Conservation (phyloP, 23 red algal genomes). For the Chondrus crispus region DNA sequence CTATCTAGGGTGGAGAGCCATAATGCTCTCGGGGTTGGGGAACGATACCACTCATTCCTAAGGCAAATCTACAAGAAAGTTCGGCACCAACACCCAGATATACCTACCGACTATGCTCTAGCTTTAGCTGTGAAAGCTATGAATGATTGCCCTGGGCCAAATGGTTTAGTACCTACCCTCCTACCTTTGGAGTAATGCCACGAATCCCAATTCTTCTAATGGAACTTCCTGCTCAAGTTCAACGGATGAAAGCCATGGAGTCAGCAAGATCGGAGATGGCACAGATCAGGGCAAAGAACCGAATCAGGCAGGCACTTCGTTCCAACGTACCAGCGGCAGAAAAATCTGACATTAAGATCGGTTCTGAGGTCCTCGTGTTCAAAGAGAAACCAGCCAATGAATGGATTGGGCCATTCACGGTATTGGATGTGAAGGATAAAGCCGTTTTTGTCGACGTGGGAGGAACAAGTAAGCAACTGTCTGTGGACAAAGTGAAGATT, state of each 20-base stretch:
- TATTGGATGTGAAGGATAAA: too few species aligned
- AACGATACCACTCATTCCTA: constrained; percentile 17
- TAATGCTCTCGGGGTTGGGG: constrained; percentile 7
- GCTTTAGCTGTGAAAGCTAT: not conserved
- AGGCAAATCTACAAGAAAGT: not conserved
- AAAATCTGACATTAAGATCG: not conserved
- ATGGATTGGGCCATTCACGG: not conserved
- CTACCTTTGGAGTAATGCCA: constrained; percentile 1
- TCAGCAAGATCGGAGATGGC: not conserved
- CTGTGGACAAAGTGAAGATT: too few species aligned
- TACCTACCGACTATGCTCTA: not conserved
- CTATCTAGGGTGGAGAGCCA: constrained; percentile 8
- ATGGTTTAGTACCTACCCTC: not conserved
- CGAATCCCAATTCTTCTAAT: not conserved
- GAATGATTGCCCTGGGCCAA: not conserved
- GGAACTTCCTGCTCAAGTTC: not conserved
- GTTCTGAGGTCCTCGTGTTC: too few species aligned
- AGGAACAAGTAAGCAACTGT: too few species aligned
- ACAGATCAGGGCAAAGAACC: not conserved
- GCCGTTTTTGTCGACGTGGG: too few species aligned
- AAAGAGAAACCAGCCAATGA: too few species aligned
- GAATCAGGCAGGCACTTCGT: not conserved
- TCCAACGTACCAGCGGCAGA: not conserved
- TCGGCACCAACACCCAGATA: not conserved
- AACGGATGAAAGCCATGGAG: not conserved